Percentiles rank a stretch among this genome's conserved stretches.
Conservation (phyloP, 164 flowering plant genomes). For the Echeveria elegans region DNA sequence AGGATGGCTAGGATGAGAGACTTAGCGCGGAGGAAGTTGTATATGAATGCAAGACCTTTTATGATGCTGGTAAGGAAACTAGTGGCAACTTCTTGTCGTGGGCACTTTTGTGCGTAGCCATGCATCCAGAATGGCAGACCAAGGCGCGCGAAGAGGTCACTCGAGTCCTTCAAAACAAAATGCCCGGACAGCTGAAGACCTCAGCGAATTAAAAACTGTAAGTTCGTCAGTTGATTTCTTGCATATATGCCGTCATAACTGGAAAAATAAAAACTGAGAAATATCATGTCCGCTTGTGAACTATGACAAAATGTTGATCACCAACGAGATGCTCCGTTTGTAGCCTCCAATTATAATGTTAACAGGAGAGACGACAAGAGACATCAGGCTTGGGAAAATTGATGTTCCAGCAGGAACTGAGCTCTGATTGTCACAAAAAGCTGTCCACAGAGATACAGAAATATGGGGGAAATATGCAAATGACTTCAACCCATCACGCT, state of each 20-base stretch:
- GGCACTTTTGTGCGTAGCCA: slow-evolving; percentile 44
- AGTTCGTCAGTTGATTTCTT: slow-evolving; percentile 13
- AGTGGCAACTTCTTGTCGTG: slow-evolving; percentile 54
- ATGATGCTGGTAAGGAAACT: slow-evolving; percentile 71
- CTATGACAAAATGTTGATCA: slow-evolving; percentile 22
- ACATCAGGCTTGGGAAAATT: slow-evolving; percentile 39
- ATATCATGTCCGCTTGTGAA: neutral
- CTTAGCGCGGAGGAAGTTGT: slow-evolving; percentile 41
- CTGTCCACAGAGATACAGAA: slow-evolving; percentile 44
- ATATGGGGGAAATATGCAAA: slow-evolving; percentile 33
- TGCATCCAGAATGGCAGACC: slow-evolving; percentile 62
- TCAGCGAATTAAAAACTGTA: slow-evolving; percentile 36
- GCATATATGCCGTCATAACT: neutral
- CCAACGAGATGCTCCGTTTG: slow-evolving; percentile 59
- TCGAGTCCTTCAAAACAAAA: slow-evolving; percentile 15
- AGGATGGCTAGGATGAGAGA: slow-evolving; percentile 30
- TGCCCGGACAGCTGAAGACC: slow-evolving; percentile 31
- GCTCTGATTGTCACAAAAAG: slow-evolving; percentile 29
- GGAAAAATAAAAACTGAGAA: neutral
- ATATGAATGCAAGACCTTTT: slow-evolving; percentile 69
- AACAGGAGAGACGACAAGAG: slow-evolving; percentile 29
- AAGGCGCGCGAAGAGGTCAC: slow-evolving; percentile 52
- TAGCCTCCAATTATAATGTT: slow-evolving; percentile 54
- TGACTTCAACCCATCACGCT: slow-evolving; percentile 33
- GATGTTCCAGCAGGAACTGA: slow-evolving; percentile 48